Evolutionary conservation across 805 yeast genomes (phyloP).

Genomic region (Barnettozyma pratensis): DNA sequence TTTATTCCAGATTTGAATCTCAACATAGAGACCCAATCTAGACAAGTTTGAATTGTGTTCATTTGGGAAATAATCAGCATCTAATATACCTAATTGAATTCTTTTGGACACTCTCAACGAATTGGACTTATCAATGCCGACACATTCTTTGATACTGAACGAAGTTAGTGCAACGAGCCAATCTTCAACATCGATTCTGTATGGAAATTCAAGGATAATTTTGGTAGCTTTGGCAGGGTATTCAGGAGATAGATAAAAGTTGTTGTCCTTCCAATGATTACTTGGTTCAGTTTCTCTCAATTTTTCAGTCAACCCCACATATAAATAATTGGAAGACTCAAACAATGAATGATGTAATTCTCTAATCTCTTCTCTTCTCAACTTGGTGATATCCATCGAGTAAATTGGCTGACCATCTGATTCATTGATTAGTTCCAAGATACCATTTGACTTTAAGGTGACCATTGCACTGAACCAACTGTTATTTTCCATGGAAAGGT

Average conservation of each 20-base stretch:
- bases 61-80: constrained; percentile 43
- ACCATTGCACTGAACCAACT: constrained; percentile 77
- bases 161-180: constrained; percentile 69
- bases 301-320: constrained; percentile 50
- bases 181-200: constrained; percentile 67
- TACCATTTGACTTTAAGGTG: constrained; percentile 58
- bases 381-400: constrained; percentile 47
- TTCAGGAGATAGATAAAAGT: constrained; percentile 27
- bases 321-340: constrained; percentile 53
- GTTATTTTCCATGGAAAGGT: constrained; percentile 28
- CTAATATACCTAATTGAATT: constrained; percentile 54
- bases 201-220: constrained; percentile 56
- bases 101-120: constrained; percentile 48
- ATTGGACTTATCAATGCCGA: constrained; percentile 27
- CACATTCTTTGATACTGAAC: constrained; percentile 53
- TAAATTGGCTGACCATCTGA: constrained; percentile 58
- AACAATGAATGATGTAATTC: constrained; percentile 59
- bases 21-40: constrained; percentile 48
- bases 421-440: constrained; percentile 53
- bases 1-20: constrained; percentile 64
- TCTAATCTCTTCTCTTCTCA: constrained; percentile 58
- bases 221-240: constrained; percentile 24
- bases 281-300: constrained; percentile 40
- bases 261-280: not conserved
- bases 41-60: constrained; percentile 16